Evolutionary conservation across 2,329 filamentous ascomycete genomes (phyloP).

Genomic region (Sclerotinia sclerotiorum): DNA sequence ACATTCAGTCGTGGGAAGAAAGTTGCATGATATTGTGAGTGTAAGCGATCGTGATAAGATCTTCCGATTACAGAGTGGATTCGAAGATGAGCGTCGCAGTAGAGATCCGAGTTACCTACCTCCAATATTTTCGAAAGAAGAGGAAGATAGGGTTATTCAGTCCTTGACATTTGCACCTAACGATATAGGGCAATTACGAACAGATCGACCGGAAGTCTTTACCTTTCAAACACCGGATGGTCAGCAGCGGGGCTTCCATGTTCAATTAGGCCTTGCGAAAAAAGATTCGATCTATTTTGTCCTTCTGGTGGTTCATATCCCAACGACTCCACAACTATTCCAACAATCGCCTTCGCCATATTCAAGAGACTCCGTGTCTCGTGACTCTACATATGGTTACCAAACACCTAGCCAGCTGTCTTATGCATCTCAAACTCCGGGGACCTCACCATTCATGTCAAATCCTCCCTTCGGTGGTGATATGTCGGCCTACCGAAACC

Average conservation of each 20-base stretch:
- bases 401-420: constrained; percentile 34
- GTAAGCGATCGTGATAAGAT: constrained; percentile 55
- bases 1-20: constrained; percentile 49
- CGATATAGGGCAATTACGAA: constrained; percentile 52
- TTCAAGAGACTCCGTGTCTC: constrained; percentile 34
- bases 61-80: constrained; percentile 49
- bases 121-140: constrained; percentile 57
- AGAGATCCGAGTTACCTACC: constrained; percentile 61
- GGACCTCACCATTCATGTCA: constrained; percentile 31
- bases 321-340: constrained; percentile 33
- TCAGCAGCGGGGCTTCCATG: constrained; percentile 50
- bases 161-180: constrained; percentile 54
- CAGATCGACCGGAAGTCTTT: constrained; percentile 56
- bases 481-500: constrained; percentile 34
- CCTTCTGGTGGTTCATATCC: constrained; percentile 45
- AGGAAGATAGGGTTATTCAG: constrained; percentile 56
- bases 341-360: constrained; percentile 36
- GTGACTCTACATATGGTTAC: constrained; percentile 39
- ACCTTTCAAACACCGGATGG: constrained; percentile 55
- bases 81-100: constrained; percentile 56
- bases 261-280: constrained; percentile 58
- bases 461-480: constrained; percentile 32
- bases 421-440: constrained; percentile 30
- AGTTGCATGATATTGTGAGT: constrained; percentile 55
- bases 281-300: constrained; percentile 63